These are phyloP conservation scores for Xanthoparmelia taractica DNA, from an alignment of 495 filamentous ascomycete genomes.

Conservation along the genomic window DNA sequence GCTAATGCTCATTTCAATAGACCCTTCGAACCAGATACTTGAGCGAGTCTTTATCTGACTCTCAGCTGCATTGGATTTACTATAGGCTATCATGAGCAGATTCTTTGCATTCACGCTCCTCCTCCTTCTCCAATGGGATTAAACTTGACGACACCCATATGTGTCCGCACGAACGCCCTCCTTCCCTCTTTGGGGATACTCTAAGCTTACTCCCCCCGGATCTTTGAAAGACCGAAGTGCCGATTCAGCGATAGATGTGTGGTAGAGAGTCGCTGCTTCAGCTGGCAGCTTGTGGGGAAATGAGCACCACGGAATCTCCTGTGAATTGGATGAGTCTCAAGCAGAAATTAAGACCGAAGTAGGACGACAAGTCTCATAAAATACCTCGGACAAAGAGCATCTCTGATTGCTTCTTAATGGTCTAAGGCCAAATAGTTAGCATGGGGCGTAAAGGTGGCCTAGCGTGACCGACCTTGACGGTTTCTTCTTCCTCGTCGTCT, in stretches of 20 bases:
- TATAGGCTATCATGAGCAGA: not conserved
- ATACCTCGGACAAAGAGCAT: slow-evolving; percentile 98
- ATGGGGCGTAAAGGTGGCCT: not conserved
- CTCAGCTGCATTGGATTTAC: not conserved
- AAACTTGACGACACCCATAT: not conserved
- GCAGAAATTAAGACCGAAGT: not conserved
- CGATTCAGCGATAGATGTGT: not conserved
- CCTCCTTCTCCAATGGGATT: not conserved
- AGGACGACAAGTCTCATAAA: slow-evolving; percentile 20
- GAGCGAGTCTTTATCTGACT: not conserved
- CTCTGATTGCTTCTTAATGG: slow-evolving; percentile 89
- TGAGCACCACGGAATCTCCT: slow-evolving; percentile 96
- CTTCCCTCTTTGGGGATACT: too few species aligned
- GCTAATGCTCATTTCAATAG: not conserved
- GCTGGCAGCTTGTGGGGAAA: slow-evolving; percentile 63
- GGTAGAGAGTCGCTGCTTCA: slow-evolving; percentile 4
- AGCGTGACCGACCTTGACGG: slow-evolving; percentile 44
- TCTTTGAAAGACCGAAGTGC: not conserved
- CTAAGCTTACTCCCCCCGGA: not conserved
- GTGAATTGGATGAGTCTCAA: slow-evolving; percentile 2
- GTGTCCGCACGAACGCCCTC: too few species aligned
- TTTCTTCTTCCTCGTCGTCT: slow-evolving; percentile 79
- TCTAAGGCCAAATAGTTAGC: slow-evolving; percentile 47
- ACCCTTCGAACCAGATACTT: not conserved
- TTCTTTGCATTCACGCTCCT: not conserved